Percentiles rank a stretch among this genome's conserved stretches.
phyloP scores from a whole-genome alignment of 805 yeast species.

The Starmerella khaoyaiensis region DNA sequence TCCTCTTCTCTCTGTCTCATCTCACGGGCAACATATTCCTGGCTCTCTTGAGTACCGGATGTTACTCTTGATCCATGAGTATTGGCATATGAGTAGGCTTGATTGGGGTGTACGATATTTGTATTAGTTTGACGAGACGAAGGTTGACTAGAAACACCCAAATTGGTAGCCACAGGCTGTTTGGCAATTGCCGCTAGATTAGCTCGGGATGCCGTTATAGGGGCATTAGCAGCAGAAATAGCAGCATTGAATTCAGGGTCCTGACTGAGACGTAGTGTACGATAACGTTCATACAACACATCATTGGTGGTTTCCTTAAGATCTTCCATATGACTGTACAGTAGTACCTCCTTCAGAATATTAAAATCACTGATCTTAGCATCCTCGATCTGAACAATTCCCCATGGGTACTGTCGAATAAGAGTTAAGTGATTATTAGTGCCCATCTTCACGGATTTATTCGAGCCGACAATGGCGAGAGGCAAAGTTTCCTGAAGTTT shows the following conservation, averaged over 20 bases:
- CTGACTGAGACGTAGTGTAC: constrained; percentile 73
- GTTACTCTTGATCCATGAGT: constrained; percentile 5
- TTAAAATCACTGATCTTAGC: constrained; percentile 71
- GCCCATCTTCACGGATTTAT: constrained; percentile 23
- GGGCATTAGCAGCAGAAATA: constrained; percentile 17
- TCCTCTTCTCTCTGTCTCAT: constrained; percentile 83
- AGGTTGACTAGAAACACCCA: too few relatives aligned
- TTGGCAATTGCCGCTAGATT: constrained; percentile 10
- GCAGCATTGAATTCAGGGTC: constrained; percentile 28
- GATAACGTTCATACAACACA: constrained; percentile 71
- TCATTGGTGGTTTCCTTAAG: constrained; percentile 83
- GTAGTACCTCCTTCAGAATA: constrained; percentile 60
- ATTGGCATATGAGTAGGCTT: too few relatives aligned
- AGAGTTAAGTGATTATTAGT: constrained; percentile 30
- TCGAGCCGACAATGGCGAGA: constrained; percentile 47
- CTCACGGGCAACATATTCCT: constrained; percentile 53
- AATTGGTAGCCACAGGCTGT: not conserved
- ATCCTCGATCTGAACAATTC: constrained; percentile 46
- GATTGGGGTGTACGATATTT: too few relatives aligned
- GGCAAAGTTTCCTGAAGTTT: constrained; percentile 48
- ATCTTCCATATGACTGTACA: constrained; percentile 76
- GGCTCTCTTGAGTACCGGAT: too few relatives aligned
- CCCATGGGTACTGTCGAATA: constrained; percentile 51
- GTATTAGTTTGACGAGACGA: too few relatives aligned
- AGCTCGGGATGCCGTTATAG: constrained; percentile 17